Percentiles rank a stretch among this genome's conserved stretches.
phyloP scores from a whole-genome alignment of 108 stramenopile genomes.

The Skeletonema grethae region DNA sequence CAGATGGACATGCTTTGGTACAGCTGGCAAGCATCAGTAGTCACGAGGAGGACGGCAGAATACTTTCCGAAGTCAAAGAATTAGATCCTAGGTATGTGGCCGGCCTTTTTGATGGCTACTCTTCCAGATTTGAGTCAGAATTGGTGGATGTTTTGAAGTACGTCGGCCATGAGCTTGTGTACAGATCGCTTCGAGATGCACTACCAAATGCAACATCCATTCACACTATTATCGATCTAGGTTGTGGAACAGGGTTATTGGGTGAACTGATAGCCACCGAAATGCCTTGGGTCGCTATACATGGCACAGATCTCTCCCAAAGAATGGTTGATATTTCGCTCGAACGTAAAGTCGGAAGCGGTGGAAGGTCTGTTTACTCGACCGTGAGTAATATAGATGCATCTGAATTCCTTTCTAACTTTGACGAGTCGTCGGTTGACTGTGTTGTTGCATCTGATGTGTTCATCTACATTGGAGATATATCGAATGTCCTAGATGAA shows the following conservation, averaged over 20 bases:
- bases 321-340: conserved; percentile 38
- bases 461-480: conserved; percentile 37
- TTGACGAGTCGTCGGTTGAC: conserved; percentile 18
- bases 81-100: conserved; percentile 25
- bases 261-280: conserved; percentile 21
- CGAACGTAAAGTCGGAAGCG: conserved; percentile 22
- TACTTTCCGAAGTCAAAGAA: conserved; percentile 4
- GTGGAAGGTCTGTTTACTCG: conserved; percentile 18
- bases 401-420: conserved; percentile 16
- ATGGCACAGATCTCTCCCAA: conserved; percentile 33
- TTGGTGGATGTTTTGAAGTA: conserved; percentile 27
- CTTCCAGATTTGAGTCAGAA: conserved; percentile 30
- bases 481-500: conserved; percentile 18
- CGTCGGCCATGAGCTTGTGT: conserved; percentile 22
- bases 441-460: conserved; percentile 33
- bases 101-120: conserved; percentile 31
- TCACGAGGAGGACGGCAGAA: conserved; percentile 3
- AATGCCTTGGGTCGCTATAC: conserved; percentile 20
- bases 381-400: conserved; percentile 18
- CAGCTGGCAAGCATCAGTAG: conserved; percentile 27
- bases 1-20: conserved; percentile 33
- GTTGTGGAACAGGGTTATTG: conserved; percentile 34
- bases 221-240: conserved; percentile 22
- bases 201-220: conserved; percentile 16
- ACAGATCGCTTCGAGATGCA: conserved; percentile 12